These are phyloP conservation scores for Coix lacrymajobi DNA, from an alignment of 176 grass and related monocot genomes.

Conservation along the genomic window DNA sequence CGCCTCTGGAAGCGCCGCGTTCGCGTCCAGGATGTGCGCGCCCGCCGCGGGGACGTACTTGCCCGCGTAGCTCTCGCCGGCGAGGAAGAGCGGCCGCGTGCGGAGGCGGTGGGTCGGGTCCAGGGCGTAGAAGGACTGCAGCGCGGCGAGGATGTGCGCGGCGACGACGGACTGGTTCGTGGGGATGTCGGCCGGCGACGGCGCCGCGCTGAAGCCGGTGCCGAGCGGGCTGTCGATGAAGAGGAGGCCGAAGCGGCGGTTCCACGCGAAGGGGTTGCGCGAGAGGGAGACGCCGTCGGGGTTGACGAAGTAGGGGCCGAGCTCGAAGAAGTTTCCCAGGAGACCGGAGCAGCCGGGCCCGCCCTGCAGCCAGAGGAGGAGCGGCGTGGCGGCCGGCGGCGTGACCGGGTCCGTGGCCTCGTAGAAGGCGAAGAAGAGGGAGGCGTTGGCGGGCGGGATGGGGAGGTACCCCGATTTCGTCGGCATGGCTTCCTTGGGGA, in stretches of 20 bases:
- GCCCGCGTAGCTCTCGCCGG: conserved; percentile 6
- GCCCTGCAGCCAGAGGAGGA: conserved; percentile 31
- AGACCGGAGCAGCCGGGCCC: conserved; percentile 44
- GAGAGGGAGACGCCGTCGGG: not conserved
- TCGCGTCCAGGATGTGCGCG: not conserved
- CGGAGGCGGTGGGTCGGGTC: not conserved
- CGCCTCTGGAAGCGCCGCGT: not conserved
- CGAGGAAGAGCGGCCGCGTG: not conserved
- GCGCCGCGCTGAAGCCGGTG: not conserved
- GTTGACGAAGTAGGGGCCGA: conserved; percentile 47
- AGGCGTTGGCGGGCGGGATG: not conserved
- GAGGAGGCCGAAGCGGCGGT: not conserved
- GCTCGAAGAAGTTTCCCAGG: conserved; percentile 51
- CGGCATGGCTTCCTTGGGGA: not conserved
- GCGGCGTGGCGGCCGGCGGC: conserved; percentile 9
- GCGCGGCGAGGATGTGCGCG: conserved; percentile 28
- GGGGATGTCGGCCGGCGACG: not conserved
- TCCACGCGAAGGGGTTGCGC: conserved; percentile 10
- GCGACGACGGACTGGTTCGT: conserved; percentile 36
- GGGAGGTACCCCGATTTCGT: not conserved
- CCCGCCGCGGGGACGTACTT: not conserved
- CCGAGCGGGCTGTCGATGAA: conserved; percentile 6
- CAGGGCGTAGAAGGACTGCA: conserved; percentile 6
- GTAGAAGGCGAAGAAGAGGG: conserved; percentile 8
- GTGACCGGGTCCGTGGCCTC: not conserved